Evolutionary conservation across 352 stramenopile species (phyloP).

Genomic region (Phytophthora hibernalis): DNA sequence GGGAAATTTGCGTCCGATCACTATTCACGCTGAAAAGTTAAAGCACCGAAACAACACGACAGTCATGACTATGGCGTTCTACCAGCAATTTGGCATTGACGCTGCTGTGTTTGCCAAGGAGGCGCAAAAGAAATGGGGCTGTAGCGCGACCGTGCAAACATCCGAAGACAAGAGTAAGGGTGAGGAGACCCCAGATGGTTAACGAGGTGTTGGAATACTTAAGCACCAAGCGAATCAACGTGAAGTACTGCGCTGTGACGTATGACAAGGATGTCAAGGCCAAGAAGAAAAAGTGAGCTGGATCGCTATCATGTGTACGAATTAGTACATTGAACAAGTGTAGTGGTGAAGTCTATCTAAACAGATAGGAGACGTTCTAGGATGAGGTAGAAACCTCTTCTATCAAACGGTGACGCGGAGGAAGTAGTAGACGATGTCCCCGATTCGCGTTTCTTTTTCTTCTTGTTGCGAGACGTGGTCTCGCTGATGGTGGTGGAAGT

Average conservation of each 20-base stretch:
- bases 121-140: slow-evolving; percentile 85
- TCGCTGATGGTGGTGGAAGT: slow-evolving; percentile 4
- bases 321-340: slow-evolving; percentile 25
- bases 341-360: slow-evolving; percentile 27
- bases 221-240: slow-evolving; percentile 62
- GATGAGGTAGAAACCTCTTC: slow-evolving; percentile 34
- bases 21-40: slow-evolving; percentile 68
- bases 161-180: slow-evolving; percentile 71
- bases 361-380: slow-evolving; percentile 39
- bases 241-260: slow-evolving; percentile 71
- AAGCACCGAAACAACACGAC: slow-evolving; percentile 76
- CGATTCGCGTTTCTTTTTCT: slow-evolving; percentile 47
- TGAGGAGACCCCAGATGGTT: slow-evolving; percentile 82
- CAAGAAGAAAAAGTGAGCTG: slow-evolving; percentile 56
- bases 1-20: slow-evolving; percentile 64
- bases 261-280: slow-evolving; percentile 89
- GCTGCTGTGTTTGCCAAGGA: slow-evolving; percentile 76
- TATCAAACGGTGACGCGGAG: slow-evolving; percentile 36
- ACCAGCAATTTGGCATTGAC: slow-evolving; percentile 85
- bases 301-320: slow-evolving; percentile 9
- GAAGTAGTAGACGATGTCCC: too few relatives aligned
- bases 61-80: slow-evolving; percentile 74
- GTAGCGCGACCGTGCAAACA: slow-evolving; percentile 59
- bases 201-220: slow-evolving; percentile 83
- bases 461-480: slow-evolving; percentile 39